Evolutionary conservation across 2,329 filamentous ascomycete genomes (phyloP), one percentile per base, ranked within the genome.

Genomic region (Bisporella sp.): DNA sequence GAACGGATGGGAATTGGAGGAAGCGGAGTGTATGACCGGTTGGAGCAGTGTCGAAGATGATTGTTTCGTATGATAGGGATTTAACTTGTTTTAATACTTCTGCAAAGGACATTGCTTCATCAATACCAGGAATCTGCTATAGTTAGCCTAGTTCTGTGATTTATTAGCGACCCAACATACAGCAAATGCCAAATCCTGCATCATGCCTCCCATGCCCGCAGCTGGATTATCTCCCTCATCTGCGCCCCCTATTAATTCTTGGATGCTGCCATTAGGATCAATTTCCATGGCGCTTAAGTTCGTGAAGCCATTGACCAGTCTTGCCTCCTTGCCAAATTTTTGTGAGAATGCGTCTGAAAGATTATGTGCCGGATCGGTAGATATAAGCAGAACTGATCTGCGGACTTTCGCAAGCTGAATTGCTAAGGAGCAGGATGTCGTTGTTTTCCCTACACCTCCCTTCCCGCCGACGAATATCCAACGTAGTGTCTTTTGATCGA

Each of bases 391-490:
- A 54, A 99, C 93, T 55, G 88, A 95, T 72, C 92, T 92, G 71
- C 93, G 89, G 62, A 90, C 89, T 71, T 87, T 90, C 63, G 93
- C 90, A 58, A 99, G 88, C 73, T 99, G 93, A 68, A 99, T 97
- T 57, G 93, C 93, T 58, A 99, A 86, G 7, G 92, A 96, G 73
- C 93, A 99, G 6, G 92, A 97, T 12, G 93, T 99, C n/a, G 93
- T 99, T 31, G 93, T 99, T 77, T 99, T 99, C 69, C 93, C 93
- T 43, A 99, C 93, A 68, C 93, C 93, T 65, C 93, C 93, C 73
- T 99, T 99, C 59, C 93, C 93, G 64, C 93, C 93, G 54, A 99
- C 93, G 65, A 99, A 99, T 72, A 99, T 95, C 93, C 93, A 99
- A 68, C 93, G 89, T 50, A 99, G 84, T 33, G 88, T 85, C 71